Conservation (phyloP, 805 yeast species). For the Candida germanica region DNA sequence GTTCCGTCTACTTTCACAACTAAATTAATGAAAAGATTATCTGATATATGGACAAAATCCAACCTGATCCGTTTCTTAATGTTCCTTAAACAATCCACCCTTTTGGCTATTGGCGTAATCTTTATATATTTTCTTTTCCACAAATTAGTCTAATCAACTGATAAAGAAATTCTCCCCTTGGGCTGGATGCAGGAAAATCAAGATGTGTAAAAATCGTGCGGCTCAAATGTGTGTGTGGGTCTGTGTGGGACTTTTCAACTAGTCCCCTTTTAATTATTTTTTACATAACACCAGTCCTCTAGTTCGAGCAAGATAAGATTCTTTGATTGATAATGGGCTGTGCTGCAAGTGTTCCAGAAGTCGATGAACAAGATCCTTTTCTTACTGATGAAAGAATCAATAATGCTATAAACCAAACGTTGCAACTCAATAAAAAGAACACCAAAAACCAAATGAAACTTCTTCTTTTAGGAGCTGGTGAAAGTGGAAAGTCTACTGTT, state of each 20-base stretch:
- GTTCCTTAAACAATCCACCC: slow-evolving; percentile 19
- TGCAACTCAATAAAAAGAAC: slow-evolving; percentile 48
- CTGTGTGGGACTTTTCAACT: no score
- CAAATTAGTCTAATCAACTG: slow-evolving; percentile 3
- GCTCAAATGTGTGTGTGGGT: no score
- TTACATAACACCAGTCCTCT: no score
- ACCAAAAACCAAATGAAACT: slow-evolving; percentile 65
- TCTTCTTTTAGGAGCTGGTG: slow-evolving; percentile 89
- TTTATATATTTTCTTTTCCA: slow-evolving; percentile 16
- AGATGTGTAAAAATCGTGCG: slow-evolving; percentile 6
- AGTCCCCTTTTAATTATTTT: no score
- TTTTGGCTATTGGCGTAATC: slow-evolving; percentile 18
- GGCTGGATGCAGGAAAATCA: slow-evolving; percentile 3
- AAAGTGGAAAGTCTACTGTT: slow-evolving; percentile 91
- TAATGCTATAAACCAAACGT: slow-evolving; percentile 61
- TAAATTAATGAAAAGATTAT: not conserved
- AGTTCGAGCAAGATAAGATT: no score
- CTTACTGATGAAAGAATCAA: slow-evolving; percentile 52
- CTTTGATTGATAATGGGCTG: slow-evolving; percentile 75
- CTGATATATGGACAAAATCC: slow-evolving; percentile 4
- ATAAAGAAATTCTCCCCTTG: no score
- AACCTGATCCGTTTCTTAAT: slow-evolving; percentile 7
- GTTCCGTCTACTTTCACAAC: not conserved
- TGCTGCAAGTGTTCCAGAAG: slow-evolving; percentile 46
- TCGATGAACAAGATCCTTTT: slow-evolving; percentile 50